These are phyloP conservation scores for Saposhnikovia divaricata DNA, from an alignment of 129 eudicot genomes.

Conservation along the genomic window DNA sequence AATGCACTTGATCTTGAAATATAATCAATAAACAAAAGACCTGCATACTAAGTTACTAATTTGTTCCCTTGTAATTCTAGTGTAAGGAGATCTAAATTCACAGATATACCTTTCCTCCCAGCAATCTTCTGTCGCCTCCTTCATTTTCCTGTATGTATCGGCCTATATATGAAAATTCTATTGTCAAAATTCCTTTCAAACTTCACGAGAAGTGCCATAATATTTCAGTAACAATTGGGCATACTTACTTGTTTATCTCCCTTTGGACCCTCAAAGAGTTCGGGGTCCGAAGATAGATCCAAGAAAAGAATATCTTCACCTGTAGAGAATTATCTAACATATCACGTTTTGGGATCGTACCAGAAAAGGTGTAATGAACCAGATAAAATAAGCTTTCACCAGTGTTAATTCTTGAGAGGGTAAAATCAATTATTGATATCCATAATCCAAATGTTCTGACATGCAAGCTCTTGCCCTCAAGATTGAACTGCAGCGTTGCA, in stretches of 20 bases:
- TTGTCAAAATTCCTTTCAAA: background rate
- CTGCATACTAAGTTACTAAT: background rate
- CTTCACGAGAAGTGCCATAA: background rate
- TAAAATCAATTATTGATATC: constrained; percentile 84
- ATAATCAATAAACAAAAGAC: background rate
- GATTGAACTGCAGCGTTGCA: constrained; percentile 42
- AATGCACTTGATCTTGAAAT: background rate
- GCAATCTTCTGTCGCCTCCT: constrained; percentile 61
- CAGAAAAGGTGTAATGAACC: background rate
- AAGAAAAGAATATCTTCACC: constrained; percentile 85
- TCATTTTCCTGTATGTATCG: constrained; percentile 83
- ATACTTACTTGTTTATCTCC: constrained; percentile 80
- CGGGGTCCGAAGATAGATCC: constrained; percentile 81
- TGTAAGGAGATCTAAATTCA: background rate
- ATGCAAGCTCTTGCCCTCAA: constrained; percentile 56
- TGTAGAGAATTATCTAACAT: constrained; percentile 19
- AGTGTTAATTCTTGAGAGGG: constrained; percentile 89
- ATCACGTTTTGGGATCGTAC: background rate
- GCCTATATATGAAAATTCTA: constrained; percentile 40
- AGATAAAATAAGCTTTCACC: constrained; percentile 33
- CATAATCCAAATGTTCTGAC: constrained; percentile 59
- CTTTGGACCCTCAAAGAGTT: constrained; percentile 81
- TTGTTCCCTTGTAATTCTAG: background rate
- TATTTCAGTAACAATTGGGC: background rate
- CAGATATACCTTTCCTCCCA: constrained; percentile 76